Conservation (phyloP, 805 yeast species). For the Yarrowia sp. region DNA sequence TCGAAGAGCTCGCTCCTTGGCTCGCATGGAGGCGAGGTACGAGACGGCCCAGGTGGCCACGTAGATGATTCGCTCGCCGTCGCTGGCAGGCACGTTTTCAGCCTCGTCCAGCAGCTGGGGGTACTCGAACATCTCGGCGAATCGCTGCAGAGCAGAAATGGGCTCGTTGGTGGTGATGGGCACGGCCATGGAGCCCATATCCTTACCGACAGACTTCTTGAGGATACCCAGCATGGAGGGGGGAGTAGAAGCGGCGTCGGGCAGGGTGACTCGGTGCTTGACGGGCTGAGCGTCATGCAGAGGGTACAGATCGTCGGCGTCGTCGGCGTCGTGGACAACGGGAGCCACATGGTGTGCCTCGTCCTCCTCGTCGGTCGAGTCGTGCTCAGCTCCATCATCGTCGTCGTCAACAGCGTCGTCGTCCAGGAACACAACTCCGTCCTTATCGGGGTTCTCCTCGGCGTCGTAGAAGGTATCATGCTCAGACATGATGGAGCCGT, state of each 20-base stretch:
- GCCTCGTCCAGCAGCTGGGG: conserved; percentile 70
- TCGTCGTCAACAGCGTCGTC: conserved; percentile 42
- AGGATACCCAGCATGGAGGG: conserved; percentile 82
- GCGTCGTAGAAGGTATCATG: conserved; percentile 45
- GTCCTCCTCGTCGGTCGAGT: conserved; percentile 40
- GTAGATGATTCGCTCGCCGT: conserved; percentile 66
- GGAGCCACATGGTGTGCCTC: conserved; percentile 40
- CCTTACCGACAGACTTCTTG: conserved; percentile 92
- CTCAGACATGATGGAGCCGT: conserved; percentile 42
- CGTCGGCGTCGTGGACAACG: conserved; percentile 40
- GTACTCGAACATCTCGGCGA: conserved; percentile 83
- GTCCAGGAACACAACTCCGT: conserved; percentile 44
- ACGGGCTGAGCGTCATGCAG: conserved; percentile 58
- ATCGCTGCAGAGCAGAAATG: conserved; percentile 76
- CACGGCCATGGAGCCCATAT: conserved; percentile 78
- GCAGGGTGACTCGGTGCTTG: conserved; percentile 64
- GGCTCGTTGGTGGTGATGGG: conserved; percentile 97
- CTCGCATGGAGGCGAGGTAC: conserved; percentile 70
- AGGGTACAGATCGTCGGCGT: conserved; percentile 61
- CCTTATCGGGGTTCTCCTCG: conserved; percentile 39
- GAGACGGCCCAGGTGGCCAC: conserved; percentile 86
- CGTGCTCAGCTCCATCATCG: conserved; percentile 42
- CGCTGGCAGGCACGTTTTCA: conserved; percentile 54
- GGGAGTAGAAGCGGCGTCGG: conserved; percentile 65
- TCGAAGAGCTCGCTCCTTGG: conserved; percentile 75